Percentiles rank a stretch among this genome's conserved stretches.
These are phyloP conservation scores for Verticillium longisporum DNA, from an alignment of 2,329 filamentous ascomycete species.

Conservation along the genomic window DNA sequence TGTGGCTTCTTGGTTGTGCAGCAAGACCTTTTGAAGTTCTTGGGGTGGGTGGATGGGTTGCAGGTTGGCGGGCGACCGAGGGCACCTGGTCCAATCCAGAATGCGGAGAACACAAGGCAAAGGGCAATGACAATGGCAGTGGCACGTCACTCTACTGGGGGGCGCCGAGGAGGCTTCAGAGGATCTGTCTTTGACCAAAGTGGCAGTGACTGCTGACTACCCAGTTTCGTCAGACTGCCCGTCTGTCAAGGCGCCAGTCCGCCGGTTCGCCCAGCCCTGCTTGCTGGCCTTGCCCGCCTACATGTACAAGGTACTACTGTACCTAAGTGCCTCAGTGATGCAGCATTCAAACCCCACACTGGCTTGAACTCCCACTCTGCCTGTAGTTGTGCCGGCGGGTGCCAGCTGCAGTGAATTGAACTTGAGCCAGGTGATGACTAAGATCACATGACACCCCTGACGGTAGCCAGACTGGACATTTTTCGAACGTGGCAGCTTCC, in stretches of 20 bases:
- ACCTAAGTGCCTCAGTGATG: not conserved
- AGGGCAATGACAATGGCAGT: not conserved
- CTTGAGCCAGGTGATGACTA: not conserved
- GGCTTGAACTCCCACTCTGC: not conserved
- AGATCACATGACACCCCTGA: slow-evolving; percentile 25
- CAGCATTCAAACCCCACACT: not conserved
- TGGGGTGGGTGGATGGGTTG: not conserved
- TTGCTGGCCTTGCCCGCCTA: not conserved
- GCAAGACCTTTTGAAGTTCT: not conserved
- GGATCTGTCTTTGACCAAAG: not conserved
- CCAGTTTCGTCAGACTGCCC: no score
- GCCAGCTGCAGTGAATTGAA: not conserved
- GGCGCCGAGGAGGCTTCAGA: not conserved
- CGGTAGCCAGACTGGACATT: slow-evolving; percentile 23
- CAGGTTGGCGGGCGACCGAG: not conserved
- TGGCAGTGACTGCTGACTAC: not conserved
- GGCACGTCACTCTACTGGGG: not conserved
- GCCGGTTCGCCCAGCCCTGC: no score
- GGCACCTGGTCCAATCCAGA: not conserved
- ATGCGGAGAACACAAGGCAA: not conserved
- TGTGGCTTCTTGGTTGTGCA: not conserved
- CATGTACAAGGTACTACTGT: no score
- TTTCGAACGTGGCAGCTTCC: slow-evolving; percentile 49
- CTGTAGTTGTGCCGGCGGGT: no score
- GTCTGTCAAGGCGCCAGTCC: no score